Base-by-base conservation (phyloP, 2,329 filamentous ascomycete genomes). In the Alternaria metachromatica region DNA sequence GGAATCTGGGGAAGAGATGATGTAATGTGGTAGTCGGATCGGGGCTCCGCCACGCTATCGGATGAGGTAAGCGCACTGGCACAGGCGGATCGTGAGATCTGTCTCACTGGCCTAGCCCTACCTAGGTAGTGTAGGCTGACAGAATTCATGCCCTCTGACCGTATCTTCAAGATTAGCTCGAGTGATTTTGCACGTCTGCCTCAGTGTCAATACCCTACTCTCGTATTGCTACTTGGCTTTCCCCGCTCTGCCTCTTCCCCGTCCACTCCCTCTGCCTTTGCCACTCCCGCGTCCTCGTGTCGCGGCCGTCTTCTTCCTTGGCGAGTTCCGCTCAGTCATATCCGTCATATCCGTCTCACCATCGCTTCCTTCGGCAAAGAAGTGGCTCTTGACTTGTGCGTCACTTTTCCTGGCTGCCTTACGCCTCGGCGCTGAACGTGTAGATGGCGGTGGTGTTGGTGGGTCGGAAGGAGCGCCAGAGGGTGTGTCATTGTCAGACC, bases 281-380 rank as follows among this genome's bases (percentile, higher is more conserved):
- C 44, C 61, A 12, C 53, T 57, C 44, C 55, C 56, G 15, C 55
- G 28, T 41, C 63, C 55, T 49, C 43, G 49, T 37, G 30, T 50
- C 15, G 37, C 48, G 30, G 18, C 15, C 37, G 37, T 43, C 15
- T 55, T 55, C 56, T 71, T 71, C 58, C 66, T 70, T 20, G 69
- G 71, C 45, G 72, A 74, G 11, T 64, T 55, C 13, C 67, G 66
- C 46, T 72, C 71, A 15, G 69, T 70, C 50, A 72, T 53, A 59
- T 76, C 72, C 7, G 72, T 71, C 44, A 72, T 59, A 69, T 79
- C 77, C 9, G 77, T 79, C 63, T 78, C 77, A 13, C 68, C 76
- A 26, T 77, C 76, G 58, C 71, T 78, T 5, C 55, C 66, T 51
- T 74, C 64, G 11, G 71, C 74, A 59, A 78, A 79, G 37, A 75